A percentile compares a stretch with the other conserved stretches of the same genome.
These are phyloP conservation scores for Diaporthe sp. DNA, from an alignment of 2,329 filamentous ascomycete genomes.

Conservation along the genomic window DNA sequence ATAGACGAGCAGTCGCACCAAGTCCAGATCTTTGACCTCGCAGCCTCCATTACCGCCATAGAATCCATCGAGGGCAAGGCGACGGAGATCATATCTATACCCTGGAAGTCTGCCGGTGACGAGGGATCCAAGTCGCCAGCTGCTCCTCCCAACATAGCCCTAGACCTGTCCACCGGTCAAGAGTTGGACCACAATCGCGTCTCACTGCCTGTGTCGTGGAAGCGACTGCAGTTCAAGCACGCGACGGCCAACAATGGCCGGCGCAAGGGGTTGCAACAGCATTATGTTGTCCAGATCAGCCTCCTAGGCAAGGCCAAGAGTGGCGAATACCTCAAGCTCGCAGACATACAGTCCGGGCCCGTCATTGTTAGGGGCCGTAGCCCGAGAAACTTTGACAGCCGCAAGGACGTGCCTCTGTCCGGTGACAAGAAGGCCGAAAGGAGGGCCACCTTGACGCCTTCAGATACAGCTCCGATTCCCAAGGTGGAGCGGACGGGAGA, in stretches of 20 bases:
- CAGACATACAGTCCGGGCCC: constrained; percentile 90
- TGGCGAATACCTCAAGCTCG: constrained; percentile 79
- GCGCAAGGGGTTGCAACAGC: constrained; percentile 93
- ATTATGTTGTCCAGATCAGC: constrained; percentile 91
- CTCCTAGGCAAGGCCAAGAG: constrained; percentile 81
- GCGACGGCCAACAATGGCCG: constrained; percentile 97
- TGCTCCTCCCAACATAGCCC: constrained; percentile 66
- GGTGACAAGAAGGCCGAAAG: constrained; percentile 64
- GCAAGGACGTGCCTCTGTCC: constrained; percentile 86
- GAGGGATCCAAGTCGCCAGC: constrained; percentile 65
- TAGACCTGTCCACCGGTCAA: constrained; percentile 71
- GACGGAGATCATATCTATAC: constrained; percentile 96
- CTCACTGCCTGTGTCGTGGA: constrained; percentile 90
- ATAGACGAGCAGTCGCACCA: constrained; percentile 82
- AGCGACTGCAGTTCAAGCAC: constrained; percentile 93
- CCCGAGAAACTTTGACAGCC: constrained; percentile 92
- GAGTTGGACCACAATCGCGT: constrained; percentile 85
- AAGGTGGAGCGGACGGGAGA: constrained; percentile 44
- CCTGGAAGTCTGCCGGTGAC: constrained; percentile 81
- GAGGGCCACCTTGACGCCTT: constrained; percentile 56
- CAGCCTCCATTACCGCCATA: constrained; percentile 85
- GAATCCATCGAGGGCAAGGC: constrained; percentile 94
- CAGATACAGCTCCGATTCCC: constrained; percentile 43
- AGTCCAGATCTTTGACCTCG: constrained; percentile 82
- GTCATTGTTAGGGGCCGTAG: constrained; percentile 95